Percentiles rank a stretch among this genome's conserved stretches.
phyloP scores from a whole-genome alignment of 2,329 filamentous ascomycete species.

The Trichophyton benhamiae region DNA sequence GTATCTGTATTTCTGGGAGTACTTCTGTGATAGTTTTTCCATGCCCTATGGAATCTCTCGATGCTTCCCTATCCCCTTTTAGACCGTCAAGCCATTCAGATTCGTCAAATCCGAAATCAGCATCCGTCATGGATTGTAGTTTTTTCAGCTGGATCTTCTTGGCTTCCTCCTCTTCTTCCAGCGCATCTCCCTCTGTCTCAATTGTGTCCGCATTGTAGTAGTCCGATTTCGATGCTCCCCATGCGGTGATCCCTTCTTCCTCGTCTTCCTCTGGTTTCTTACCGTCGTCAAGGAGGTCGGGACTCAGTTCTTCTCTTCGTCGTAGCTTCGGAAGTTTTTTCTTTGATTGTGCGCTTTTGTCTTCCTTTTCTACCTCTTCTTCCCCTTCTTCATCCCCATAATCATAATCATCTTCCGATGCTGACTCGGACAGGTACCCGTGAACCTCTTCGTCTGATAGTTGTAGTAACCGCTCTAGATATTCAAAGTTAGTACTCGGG shows the following conservation, averaged over 20 bases:
- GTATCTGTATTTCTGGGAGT: constrained; percentile 71
- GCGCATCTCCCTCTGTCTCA: constrained; percentile 58
- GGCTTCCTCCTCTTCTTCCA: constrained; percentile 87
- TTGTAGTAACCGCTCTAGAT: constrained; percentile 44
- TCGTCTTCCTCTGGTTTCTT: constrained; percentile 46
- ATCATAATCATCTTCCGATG: constrained; percentile 32
- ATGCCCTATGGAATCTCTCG: constrained; percentile 36
- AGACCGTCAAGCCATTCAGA: constrained; percentile 62
- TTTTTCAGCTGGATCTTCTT: constrained; percentile 83
- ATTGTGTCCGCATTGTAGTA: constrained; percentile 83
- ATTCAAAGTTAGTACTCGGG: constrained; percentile 14
- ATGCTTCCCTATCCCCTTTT: constrained; percentile 36
- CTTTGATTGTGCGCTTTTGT: constrained; percentile 16
- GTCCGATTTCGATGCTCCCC: constrained; percentile 78
- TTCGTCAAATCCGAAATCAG: constrained; percentile 88
- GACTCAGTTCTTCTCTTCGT: constrained; percentile 13
- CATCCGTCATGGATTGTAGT: constrained; percentile 73
- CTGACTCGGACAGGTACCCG: constrained; percentile 35
- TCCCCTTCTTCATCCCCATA: constrained; percentile 24
- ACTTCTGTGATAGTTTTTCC: constrained; percentile 65
- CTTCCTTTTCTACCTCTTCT: constrained; percentile 23
- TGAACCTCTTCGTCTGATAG: constrained; percentile 53
- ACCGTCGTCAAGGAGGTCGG: constrained; percentile 19
- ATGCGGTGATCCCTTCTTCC: constrained; percentile 54
- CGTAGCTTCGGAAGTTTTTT: constrained; percentile 15